A percentile compares a stretch with the other conserved stretches of the same genome.
Conservation (phyloP, 805 yeast species). For the Ogataea trehalophila region DNA sequence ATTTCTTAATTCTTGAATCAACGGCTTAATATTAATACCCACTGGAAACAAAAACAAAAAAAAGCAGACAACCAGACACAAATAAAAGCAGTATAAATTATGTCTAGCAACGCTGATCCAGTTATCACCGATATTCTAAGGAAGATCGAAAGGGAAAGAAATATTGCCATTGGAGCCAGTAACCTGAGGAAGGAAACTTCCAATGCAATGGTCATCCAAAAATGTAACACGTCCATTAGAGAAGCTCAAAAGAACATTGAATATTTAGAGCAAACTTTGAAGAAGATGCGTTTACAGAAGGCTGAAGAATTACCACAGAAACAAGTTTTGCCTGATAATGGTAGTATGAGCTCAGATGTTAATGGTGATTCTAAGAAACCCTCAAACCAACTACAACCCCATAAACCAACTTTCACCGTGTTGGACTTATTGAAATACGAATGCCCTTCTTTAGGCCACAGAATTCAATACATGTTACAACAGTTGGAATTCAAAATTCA, state of each 20-base stretch:
- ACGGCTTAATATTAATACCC: too few relatives aligned
- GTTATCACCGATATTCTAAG: slow-evolving; percentile 64
- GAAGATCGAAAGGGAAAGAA: slow-evolving; percentile 84
- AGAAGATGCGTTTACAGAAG: slow-evolving; percentile 46
- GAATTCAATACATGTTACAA: slow-evolving; percentile 93
- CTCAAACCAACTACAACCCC: slow-evolving; percentile 2
- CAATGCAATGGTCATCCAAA: slow-evolving; percentile 80
- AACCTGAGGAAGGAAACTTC: slow-evolving; percentile 71
- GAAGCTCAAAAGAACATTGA: slow-evolving; percentile 91
- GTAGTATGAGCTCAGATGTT: slow-evolving; percentile 1
- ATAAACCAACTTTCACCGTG: slow-evolving; percentile 51
- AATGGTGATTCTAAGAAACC: slow-evolving; percentile 8
- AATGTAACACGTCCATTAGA: slow-evolving; percentile 83
- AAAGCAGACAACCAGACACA: too few relatives aligned
- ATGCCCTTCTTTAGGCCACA: slow-evolving; percentile 90
- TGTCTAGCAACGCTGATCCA: slow-evolving; percentile 26
- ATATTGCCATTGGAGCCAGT: slow-evolving; percentile 83
- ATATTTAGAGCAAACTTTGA: slow-evolving; percentile 74
- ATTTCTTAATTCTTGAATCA: too few relatives aligned
- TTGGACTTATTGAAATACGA: slow-evolving; percentile 86
- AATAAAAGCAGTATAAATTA: background rate
- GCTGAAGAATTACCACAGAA: background rate
- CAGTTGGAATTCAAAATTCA: slow-evolving; percentile 90
- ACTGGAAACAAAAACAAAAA: too few relatives aligned
- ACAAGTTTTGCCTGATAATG: slow-evolving; percentile 1